Evolutionary conservation across 1,139 yeast species (phyloP), one percentile per base, ranked within the genome.

Genomic region (Pneumocystis oryctolagi): DNA sequence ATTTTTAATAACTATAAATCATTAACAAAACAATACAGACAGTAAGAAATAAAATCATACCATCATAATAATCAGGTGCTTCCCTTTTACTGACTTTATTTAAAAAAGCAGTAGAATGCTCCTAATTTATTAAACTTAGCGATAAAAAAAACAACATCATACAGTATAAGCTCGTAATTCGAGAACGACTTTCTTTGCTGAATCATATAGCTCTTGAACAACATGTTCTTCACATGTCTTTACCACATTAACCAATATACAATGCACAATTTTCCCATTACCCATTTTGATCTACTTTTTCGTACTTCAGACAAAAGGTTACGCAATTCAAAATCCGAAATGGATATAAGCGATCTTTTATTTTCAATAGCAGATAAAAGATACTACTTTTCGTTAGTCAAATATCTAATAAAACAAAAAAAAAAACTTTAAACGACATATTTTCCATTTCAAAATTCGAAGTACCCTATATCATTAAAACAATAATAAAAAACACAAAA

Each of bases 231-330:
- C 97, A 66, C 88, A 88, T 2, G n/a, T 20, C 55, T 47, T 25
- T 42, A 18, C 5, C 84, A 62, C 62, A 18, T 37, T 30, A 37
- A 59, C 14, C n/a, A 34, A 59, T 58, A 39, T 18, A 20, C 20
- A 20, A 3, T 16, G 5, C 14, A n/a, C 9, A 31, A 59, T 25
- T 20, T 9, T 25, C 28, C 16, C 30, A 42, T 8, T 32, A 85
- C 96, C 99, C 98, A 94, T 74, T 94, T 92, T 0, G 97, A 95
- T 68, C 97, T 79, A 71, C 90, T 90, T 70, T 90, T 92, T 61
- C 97, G 81, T 14, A 92, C 97, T 71, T 92, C 98, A 80, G 89
- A 83, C 62, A 92, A 85, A 66, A 92, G 79, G 63, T 85, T 86
- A 65, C 95, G 82, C 65, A 92, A 80, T 71, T 94, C 98, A 64